Base-by-base conservation (phyloP, 208 protist genomes). In the Leptomonas pyrrhocoris region DNA sequence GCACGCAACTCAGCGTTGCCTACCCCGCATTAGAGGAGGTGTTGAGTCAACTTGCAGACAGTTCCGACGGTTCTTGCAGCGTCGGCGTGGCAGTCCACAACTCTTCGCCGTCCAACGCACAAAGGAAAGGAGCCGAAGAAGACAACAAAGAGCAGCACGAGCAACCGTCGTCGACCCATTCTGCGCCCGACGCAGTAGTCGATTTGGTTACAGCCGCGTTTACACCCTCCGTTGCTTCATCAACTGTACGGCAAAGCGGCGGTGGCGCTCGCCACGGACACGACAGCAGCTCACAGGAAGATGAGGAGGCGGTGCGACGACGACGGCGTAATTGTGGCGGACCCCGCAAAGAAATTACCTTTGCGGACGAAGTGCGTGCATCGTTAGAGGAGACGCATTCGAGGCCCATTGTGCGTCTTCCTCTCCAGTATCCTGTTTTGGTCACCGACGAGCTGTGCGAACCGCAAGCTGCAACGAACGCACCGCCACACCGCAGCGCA, bases 11-110 rank as follows among this genome's bases (percentile, higher is more conserved):
- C 9, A 51, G 46, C 36, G 15, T 3, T 2, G 53, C 42, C 5
- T 69, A 74, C 50, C 76, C 76, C 16, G 42, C 56, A 11, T 34
- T 86, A 48, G 70, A 83, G 57, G 55, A 57, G 3, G 23, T 30
- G 23, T 65, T 86, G 36, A 23, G 31, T 27, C 53, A 48, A 38
- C 72, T 81, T 27, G 68, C 56, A 5, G 40, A 45, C 13, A 8
- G 0, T 1, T 5, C 31, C 0, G 21, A n/a, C 6, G 3, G 23
- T 28, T 45, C 34, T 40, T 15, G 68, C 57, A 18, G 15, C 21
- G 27, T 19, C 27, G 27, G 23, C 64, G 23, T 50, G 19, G 30
- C 51, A 30, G 38, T 9, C 18, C 28, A 48, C 4, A 48, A n/a
- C 42, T 19, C 21, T n/a, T 25, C 30, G 18, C 15, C 40, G n/a